Evolutionary conservation across 2,329 filamentous ascomycete species (phyloP).

Genomic region (Scytalidium sp.): DNA sequence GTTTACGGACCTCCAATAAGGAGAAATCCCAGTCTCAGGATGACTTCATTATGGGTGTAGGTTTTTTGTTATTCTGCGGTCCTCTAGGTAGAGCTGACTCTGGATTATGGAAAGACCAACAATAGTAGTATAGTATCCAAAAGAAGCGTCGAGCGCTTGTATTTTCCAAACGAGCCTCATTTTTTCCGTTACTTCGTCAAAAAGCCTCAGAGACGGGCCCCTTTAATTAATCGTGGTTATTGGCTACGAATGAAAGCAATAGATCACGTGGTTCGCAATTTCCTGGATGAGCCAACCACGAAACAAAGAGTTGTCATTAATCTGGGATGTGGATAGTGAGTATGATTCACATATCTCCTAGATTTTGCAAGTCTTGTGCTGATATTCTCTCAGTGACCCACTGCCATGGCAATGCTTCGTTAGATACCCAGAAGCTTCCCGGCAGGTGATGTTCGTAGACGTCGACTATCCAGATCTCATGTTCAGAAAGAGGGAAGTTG

Average conservation of each 20-base stretch:
- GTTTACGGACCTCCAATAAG: not conserved
- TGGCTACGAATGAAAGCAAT: slow-evolving; percentile 83
- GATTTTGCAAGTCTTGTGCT: slow-evolving; percentile 8
- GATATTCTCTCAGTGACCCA: slow-evolving; percentile 62
- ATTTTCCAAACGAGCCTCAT: slow-evolving; percentile 73
- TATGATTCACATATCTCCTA: slow-evolving; percentile 25
- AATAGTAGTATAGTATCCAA: slow-evolving; percentile 92
- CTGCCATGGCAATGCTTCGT: slow-evolving; percentile 80
- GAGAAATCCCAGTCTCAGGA: slow-evolving; percentile 35
- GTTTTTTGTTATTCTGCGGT: slow-evolving; percentile 21
- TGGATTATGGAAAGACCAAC: slow-evolving; percentile 60
- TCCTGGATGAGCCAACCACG: slow-evolving; percentile 56
- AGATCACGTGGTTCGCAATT: slow-evolving; percentile 70
- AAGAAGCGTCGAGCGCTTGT: slow-evolving; percentile 85
- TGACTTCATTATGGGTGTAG: slow-evolving; percentile 54
- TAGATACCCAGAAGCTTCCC: slow-evolving; percentile 57
- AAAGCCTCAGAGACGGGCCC: slow-evolving; percentile 78
- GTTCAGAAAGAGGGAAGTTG: slow-evolving; percentile 65
- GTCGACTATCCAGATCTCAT: slow-evolving; percentile 84
- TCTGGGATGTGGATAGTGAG: slow-evolving; percentile 86
- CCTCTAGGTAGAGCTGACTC: not conserved
- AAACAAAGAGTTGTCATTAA: slow-evolving; percentile 75
- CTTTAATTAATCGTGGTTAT: slow-evolving; percentile 78
- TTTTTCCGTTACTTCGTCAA: slow-evolving; percentile 87
- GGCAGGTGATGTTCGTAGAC: slow-evolving; percentile 69